phyloP scores from a whole-genome alignment of 2,329 filamentous ascomycete species.

The Trichoderma sp. region DNA sequence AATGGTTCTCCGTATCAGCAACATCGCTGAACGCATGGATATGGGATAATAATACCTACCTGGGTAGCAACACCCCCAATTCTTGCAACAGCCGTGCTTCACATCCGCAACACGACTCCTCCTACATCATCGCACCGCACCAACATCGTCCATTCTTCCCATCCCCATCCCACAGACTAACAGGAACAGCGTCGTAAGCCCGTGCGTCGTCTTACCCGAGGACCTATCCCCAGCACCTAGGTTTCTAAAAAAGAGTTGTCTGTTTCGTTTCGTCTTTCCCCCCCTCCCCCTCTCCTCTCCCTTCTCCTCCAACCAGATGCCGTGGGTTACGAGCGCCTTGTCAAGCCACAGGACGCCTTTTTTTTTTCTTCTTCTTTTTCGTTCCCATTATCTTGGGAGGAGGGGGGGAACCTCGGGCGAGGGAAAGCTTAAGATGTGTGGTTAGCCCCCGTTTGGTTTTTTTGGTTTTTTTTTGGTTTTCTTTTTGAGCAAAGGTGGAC shows the following conservation, averaged over 20 bases:
- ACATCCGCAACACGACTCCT: no score
- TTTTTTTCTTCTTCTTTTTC: no score
- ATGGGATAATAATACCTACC: no score
- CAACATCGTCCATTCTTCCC: no score
- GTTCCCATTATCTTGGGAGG: neutral
- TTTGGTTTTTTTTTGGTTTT: no score
- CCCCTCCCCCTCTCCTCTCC: no score
- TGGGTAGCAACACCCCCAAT: no score
- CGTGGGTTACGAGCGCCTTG: neutral
- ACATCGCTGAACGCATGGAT: no score
- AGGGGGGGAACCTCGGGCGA: neutral
- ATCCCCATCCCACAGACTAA: neutral
- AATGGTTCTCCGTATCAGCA: no score
- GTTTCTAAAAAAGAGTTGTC: neutral
- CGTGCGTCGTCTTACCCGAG: neutral
- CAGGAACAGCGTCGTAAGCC: neutral
- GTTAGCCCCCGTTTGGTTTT: no score
- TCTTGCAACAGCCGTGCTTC: no score
- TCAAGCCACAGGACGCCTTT: neutral
- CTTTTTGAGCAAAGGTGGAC: neutral
- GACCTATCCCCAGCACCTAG: neutral
- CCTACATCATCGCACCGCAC: no score
- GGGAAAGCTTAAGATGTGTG: neutral
- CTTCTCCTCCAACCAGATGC: neutral
- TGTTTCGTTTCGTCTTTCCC: neutral